Evolutionary conservation across 768 basidiomycete genomes (phyloP).

Genomic region (Termitomyces sp.): DNA sequence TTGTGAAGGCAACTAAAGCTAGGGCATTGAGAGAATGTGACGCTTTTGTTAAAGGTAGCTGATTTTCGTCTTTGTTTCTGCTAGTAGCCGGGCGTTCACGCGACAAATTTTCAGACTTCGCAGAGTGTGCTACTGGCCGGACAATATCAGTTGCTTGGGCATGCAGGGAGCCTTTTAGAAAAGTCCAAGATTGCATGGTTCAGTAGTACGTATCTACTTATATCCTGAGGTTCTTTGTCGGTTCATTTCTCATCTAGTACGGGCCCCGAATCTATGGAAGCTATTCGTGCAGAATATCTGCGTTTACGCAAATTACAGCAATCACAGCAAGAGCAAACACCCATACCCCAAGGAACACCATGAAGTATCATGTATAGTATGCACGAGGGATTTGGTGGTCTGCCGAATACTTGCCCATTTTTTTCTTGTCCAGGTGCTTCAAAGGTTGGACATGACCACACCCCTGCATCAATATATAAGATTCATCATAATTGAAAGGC

Average conservation of each 20-base stretch:
- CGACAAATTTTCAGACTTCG: constrained; percentile 54
- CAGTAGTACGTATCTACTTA: constrained; percentile 54
- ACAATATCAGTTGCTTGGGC: constrained; percentile 84
- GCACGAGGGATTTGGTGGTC: background rate
- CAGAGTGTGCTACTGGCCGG: constrained; percentile 75
- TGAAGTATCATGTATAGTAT: background rate
- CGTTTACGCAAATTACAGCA: constrained; percentile 50
- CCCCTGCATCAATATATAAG: background rate
- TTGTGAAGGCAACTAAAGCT: constrained; percentile 77
- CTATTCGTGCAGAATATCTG: constrained; percentile 66
- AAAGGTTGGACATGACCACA: background rate
- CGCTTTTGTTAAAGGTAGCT: constrained; percentile 61
- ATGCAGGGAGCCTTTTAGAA: constrained; percentile 63
- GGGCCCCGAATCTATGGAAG: constrained; percentile 67
- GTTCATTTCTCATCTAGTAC: constrained; percentile 40
- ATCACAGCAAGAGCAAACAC: constrained; percentile 21
- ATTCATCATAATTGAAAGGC: background rate
- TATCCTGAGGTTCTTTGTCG: background rate
- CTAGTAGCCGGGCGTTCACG: background rate
- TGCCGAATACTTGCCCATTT: background rate
- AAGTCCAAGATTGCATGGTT: constrained; percentile 73
- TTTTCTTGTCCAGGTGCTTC: background rate
- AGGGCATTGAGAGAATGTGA: constrained; percentile 78
- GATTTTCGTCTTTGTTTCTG: background rate
- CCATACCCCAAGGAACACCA: background rate